Evolutionary conservation across 2,329 filamentous ascomycete species (phyloP), one percentile per base, ranked within the genome.

Genomic region (Geosmithia putterillii): DNA sequence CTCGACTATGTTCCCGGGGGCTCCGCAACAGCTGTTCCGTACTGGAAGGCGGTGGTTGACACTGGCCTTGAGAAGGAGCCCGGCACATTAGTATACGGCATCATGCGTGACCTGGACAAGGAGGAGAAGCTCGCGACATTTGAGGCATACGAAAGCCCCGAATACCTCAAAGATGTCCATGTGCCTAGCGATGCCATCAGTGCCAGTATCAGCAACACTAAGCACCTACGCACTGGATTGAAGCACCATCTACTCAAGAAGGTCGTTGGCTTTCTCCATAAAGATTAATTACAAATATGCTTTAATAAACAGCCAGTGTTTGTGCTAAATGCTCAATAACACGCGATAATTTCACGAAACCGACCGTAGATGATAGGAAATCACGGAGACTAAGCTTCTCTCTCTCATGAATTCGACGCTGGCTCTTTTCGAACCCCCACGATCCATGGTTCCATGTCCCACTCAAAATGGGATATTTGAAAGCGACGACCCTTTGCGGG

Each of bases 101-200:
- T 58, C 20, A 10, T 48, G 34, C 51, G 46, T 42, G 52, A 53
- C n/a, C 18, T 42, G 4, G 42, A 48, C 17, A 45, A 51, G 22
- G 47, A 51, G 14, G 38, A 50, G 21, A 48, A 46, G 22, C 43
- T 57, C 14, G 52, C 45, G 25, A 46, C 52, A 3, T 32, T 57
- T 15, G 56, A 57, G 52, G 50, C 47, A 3, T 59, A 58, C 40
- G 50, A 54, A 40, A 53, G 46, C 42, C 41, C 49, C 5, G 52
- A 51, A 22, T 56, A 57, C 35, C 42, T 58, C 44, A 50, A 46
- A 38, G 49, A 54, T 21, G 52, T 54, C 2, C 56, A 59, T 43
- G 51, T 52, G 35, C 51, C 52, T 39, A 57, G 54, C 42, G 45
- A 50, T 17, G 55, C 54, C 1, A 50, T 58, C 12, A 50, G 51